Base-by-base conservation (phyloP, 2,329 filamentous ascomycete species). In the Aspergillus spinulosporus region DNA sequence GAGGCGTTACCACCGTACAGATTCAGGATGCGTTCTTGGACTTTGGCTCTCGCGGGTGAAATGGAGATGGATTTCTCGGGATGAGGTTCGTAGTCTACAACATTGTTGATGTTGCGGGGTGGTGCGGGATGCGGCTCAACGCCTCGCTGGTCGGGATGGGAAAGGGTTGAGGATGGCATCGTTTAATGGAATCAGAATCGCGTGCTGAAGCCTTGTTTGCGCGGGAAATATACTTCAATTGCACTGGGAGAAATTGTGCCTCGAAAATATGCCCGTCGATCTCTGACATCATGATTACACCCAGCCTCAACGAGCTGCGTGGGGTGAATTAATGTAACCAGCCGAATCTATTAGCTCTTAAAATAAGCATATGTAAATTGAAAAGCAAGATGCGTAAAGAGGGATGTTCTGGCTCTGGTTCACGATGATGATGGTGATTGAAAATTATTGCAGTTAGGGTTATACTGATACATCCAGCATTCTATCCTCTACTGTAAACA, bases 151-250 rank as follows among this genome's bases (percentile, higher is more conserved):
- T 40, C 31, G 2, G 54, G 57, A 47, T 57, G 47, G 12, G 47
- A 47, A 31, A 34, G n/a, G 9, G 57, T 59, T 34, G 51, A 34
- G 12, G 54, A 52, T 7, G 50, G 57, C 57, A 59, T 59, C 28
- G 8, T 47, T 21, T 21, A 21, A 21, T 21, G n/a, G 21, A 21
- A 21, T 21, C 21, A 21, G 21, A 21, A 21, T 21, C 21, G 21
- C 21, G 21, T 21, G 21, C 21, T 21, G 21, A 21, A 21, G 21
- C 21, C 21, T 21, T 21, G 21, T 21, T 21, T 21, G 21, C 21
- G 21, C 21, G 21, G 21, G 21, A 21, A 21, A 21, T 21, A 21
- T 21, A 21, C 21, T 21, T 21, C 11, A 45, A 11, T 5, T n/a
- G 28, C n/a, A 14, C 11, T 11, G 14, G 14, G 39, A 5, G 39